A percentile compares a stretch with the other conserved stretches of the same genome.
These are phyloP conservation scores for Rhytidiadelphus loreus DNA, from an alignment of 225 moss, liverwort and hornwort species.

Conservation along the genomic window DNA sequence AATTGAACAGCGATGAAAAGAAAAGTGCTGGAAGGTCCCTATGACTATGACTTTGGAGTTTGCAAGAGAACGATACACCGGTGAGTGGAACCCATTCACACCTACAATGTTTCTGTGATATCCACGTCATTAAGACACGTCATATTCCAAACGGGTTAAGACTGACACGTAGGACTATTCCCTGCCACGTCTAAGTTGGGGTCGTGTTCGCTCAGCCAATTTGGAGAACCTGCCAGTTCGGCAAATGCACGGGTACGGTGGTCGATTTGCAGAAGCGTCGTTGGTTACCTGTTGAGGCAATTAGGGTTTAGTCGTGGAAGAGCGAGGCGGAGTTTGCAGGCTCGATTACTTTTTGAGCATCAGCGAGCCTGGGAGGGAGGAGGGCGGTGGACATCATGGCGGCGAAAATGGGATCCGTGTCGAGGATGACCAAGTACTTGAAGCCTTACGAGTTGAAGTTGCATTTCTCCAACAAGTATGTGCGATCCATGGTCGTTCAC, in stretches of 20 bases:
- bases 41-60: not conserved
- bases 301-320: not conserved
- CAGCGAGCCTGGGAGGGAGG: not conserved
- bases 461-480: slow-evolving; percentile 76
- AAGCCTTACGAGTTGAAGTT: slow-evolving; percentile 65
- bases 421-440: slow-evolving; percentile 57
- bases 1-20: not conserved
- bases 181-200: too few relatives aligned
- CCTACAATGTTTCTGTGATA: too few relatives aligned
- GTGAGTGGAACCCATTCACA: too few relatives aligned
- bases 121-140: too few relatives aligned
- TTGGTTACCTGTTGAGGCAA: not conserved
- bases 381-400: not conserved
- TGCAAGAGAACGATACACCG: not conserved
- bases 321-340: not conserved
- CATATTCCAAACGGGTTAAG: too few relatives aligned
- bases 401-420: slow-evolving; percentile 5
- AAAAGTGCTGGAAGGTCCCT: too few relatives aligned
- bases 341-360: not conserved
- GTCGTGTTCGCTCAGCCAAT: too few relatives aligned
- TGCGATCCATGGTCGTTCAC: slow-evolving; percentile 67
- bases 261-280: not conserved
- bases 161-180: too few relatives aligned
- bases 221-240: too few relatives aligned
- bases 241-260: too few relatives aligned